Conservation (phyloP, 2,329 filamentous ascomycete species). For the Pseudocercospora vitis region DNA sequence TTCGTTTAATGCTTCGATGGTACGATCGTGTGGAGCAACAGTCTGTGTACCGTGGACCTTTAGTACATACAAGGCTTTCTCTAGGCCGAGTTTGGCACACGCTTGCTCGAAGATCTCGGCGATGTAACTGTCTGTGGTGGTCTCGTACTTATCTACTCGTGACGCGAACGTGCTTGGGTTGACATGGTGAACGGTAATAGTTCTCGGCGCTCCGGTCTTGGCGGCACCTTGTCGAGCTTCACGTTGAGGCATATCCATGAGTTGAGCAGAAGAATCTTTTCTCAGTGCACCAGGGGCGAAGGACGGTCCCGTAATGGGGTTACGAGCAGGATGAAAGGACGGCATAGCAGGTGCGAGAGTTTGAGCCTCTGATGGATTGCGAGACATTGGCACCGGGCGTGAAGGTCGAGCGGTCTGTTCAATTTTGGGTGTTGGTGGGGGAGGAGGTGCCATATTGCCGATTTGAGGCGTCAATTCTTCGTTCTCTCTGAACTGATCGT, state of each 20-base stretch:
- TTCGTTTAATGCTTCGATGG: conserved; percentile 74
- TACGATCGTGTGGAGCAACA: conserved; percentile 73
- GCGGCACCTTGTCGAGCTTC: conserved; percentile 48
- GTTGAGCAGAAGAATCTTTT: conserved; percentile 46
- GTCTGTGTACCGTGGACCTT: conserved; percentile 74
- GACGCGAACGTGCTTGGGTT: conserved; percentile 65
- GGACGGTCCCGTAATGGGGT: conserved; percentile 53
- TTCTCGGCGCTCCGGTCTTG: conserved; percentile 65
- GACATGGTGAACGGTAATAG: conserved; percentile 70
- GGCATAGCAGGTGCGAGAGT: conserved; percentile 26
- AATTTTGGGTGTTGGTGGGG: conserved; percentile 18
- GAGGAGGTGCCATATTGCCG: conserved; percentile 18
- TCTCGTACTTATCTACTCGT: conserved; percentile 68
- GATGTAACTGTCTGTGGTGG: conserved; percentile 79
- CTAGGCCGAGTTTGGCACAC: conserved; percentile 73
- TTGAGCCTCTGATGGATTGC: conserved; percentile 18
- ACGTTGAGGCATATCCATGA: conserved; percentile 44
- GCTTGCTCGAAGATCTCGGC: conserved; percentile 77
- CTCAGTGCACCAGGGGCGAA: conserved; percentile 44
- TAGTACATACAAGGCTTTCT: conserved; percentile 76
- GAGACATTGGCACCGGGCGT: conserved; percentile 15
- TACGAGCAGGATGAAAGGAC: conserved; percentile 46
- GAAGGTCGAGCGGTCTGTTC: conserved; percentile 8
- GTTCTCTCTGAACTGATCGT: conserved; percentile 68
- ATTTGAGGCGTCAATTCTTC: conserved; percentile 46